Evolutionary conservation across 441 rosid species (phyloP), one percentile per base, ranked within the genome.

Genomic region (Raphanus hybrid): DNA sequence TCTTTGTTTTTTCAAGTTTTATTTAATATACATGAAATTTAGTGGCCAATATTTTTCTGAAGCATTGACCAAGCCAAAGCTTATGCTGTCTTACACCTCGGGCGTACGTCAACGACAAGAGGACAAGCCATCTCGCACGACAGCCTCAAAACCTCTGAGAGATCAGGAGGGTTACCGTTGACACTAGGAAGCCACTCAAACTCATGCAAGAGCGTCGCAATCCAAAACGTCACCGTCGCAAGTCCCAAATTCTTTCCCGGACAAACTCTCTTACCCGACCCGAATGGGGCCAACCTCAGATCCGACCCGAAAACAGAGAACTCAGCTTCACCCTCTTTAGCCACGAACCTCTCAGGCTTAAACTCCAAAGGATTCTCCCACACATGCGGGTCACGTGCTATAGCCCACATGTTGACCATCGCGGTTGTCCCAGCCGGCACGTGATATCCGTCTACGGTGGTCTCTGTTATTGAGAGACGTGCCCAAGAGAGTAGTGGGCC

Each of bases 81-180:
- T 64, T 64, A 79, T 45, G 39, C 45, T 5, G 54, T 18, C 20
- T 26, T 37, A 68, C 80, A 84, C 83, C 98, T 85, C 0, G 85
- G 84, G 5, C 76, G 79, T 52, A 86, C 82, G 68, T 79, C 82
- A 54, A 82, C 92, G 0, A 74, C 63, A 69, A 92, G 85, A 35
- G 98, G 98, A 81, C 73, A 86, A 4, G 91, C 96, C 98, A 94
- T 89, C 81, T 92, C 97, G 41, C 96, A 87, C 2, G 98, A 94
- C 1, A 94, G 87, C 79, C 84, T 86, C 57, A 92, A 82, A 11
- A 85, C 81, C 80, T 94, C 98, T 0, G 96, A 83, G 20, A 94
- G 71, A 73, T 91, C 92, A 41, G 85, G 84, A 0, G 71, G 59
- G 10, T 76, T 75, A 7, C 43, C 67, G 1, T 58, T 78, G 27